Percentiles rank a stretch among this genome's conserved stretches.
Conservation (phyloP, 2,329 filamentous ascomycete species). For the Colletotrichum somersetense region DNA sequence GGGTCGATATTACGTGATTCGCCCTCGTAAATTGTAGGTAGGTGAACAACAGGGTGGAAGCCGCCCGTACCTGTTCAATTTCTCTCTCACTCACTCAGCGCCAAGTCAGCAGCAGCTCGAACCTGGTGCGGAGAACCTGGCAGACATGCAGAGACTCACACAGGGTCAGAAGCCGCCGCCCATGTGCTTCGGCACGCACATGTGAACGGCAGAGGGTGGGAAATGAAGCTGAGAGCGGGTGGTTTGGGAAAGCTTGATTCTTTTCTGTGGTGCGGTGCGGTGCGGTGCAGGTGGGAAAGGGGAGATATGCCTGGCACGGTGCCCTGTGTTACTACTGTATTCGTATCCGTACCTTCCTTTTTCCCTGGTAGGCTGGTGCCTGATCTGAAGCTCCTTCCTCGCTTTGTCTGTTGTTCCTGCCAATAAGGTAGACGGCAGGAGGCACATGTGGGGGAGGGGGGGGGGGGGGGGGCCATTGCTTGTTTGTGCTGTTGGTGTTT, state of each 20-base stretch:
- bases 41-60: not conserved
- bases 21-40: not conserved
- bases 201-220: constrained; percentile 30
- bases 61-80: not conserved
- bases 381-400: not conserved
- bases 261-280: not conserved
- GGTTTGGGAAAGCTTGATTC: constrained; percentile 38
- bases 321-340: not conserved
- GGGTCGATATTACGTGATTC: constrained; percentile 7
- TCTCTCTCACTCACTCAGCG: not conserved
- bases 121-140: not conserved
- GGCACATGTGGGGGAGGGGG: constrained; percentile 2
- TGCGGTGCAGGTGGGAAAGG: constrained; percentile 27
- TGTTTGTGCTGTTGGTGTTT: not conserved
- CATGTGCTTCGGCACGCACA: constrained; percentile 31
- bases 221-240: constrained; percentile 25
- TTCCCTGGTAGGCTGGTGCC: no score
- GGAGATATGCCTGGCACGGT: not conserved
- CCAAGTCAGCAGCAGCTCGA: not conserved
- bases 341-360: no score
- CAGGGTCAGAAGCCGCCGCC: constrained; percentile 26
- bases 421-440: not conserved
- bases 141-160: constrained; percentile 18
- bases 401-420: not conserved
- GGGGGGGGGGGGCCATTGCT: constrained; percentile 11